Base-by-base conservation (phyloP, 1,284 basidiomycete genomes). In the Cutaneotrichosporon cutaneum region DNA sequence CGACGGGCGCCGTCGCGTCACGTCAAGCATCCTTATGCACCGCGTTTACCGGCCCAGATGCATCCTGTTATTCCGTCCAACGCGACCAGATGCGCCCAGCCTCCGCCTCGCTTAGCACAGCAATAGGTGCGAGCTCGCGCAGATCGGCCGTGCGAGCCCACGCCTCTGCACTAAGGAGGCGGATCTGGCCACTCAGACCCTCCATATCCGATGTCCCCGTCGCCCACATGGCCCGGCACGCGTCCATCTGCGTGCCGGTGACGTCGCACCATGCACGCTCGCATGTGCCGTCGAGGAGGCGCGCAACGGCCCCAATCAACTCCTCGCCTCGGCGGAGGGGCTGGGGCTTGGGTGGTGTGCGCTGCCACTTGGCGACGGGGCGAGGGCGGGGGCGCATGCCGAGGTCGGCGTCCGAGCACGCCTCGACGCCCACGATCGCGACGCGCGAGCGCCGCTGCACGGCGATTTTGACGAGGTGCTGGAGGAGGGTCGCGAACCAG, bases 261-360 rank as follows among this genome's bases (percentile, higher is more conserved):
- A 51, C 48, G 26, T 51, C 48, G 26, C 48, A 51, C 48, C 48
- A 51, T 3, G 48, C 48, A 13, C 48, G 26, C 14, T 30, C 26
- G 27, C 13, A 32, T 5, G 48, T 51, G 24, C 14, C 13, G 24
- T 32, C 26, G 13, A 51, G 5, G 14, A 32, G 48, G 24, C 48
- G 48, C 26, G 13, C 16, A 18, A 32, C 48, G 27, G 26, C 48
- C 7, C 6, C 48, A 10, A 51, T 27, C 10, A 51, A 27, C 26
- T 32, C 48, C 48, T 27, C 26, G 0, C 48, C 48, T 2, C 48
- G 24, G 26, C 48, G 48, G 18, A 51, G 26, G 5, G 27, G 48
- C 3, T 26, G 27, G 1, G 48, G 48, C 26, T 26, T 27, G 13
- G 18, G 26, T 18, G 18, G 16, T 18, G 26, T 51, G 4, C 48